Evolutionary conservation across 805 yeast species (phyloP), one percentile per base, ranked within the genome.

Genomic region (Metschnikowia kunwiensis): DNA sequence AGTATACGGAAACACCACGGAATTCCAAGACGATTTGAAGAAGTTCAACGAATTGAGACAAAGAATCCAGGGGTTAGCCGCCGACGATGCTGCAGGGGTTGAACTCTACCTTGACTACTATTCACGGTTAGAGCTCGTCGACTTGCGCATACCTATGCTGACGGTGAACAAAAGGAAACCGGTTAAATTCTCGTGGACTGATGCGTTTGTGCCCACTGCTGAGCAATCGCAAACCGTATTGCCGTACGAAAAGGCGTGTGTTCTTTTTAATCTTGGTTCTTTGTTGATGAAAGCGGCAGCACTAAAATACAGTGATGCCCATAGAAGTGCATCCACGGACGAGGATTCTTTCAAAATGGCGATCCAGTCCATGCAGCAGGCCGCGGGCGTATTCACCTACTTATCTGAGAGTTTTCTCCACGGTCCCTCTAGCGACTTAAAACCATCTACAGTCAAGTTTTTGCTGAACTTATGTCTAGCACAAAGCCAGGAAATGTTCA

Each of bases 241-340:
- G 28, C 87, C 96, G 0, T 88, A 86, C 54, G 98, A 91, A 53
- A 91, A 91, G 61, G 96, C 96, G 0, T 76, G 84, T 17, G 65
- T 82, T 2, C 67, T 93, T 35, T 91, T 81, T 70, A 89, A 89
- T 53, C 61, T 89, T 34, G 96, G 80, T 1, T 72, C 86, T 0
- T 51, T 80, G 2, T 61, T 81, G 40, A 73, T 83, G 3, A 66
- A 72, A 37, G 62, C 74, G 24, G 82, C 80, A 0, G 36, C 40
- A 1, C 12, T 34, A n/a, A 57, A 55, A 32, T 65, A 66, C 37
- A 40, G 45, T 6, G 62, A 60, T 21, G 45, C 60, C 2, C 48
- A 42, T 13, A 2, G 55, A 60, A 7, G 54, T 55, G 3, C 38
- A 16, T 42, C 63, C 10, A 20, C 19, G 10, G 53, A 49, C 15